These are phyloP conservation scores for Tylopilus sp. DNA, from an alignment of 768 basidiomycete species.

Conservation along the genomic window DNA sequence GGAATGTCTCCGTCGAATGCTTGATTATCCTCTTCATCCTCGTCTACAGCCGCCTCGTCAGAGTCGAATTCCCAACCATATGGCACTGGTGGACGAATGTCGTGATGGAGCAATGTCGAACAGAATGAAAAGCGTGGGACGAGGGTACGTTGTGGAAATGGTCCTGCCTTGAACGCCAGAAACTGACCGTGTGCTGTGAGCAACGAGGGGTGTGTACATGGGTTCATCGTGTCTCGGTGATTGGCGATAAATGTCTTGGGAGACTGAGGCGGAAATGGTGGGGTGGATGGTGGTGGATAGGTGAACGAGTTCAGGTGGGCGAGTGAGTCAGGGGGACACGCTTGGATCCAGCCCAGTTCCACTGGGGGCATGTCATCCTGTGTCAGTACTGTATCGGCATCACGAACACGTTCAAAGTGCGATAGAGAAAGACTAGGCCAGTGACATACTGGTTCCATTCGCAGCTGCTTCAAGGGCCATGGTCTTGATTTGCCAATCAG, in stretches of 20 bases:
- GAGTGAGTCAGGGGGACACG: constrained; percentile 22
- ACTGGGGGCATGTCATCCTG: constrained; percentile 34
- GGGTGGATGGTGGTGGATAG: constrained; percentile 14
- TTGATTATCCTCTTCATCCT: neutral
- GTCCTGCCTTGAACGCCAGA: constrained; percentile 46
- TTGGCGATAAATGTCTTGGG: constrained; percentile 36
- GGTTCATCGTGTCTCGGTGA: constrained; percentile 36
- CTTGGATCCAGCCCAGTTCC: constrained; percentile 22
- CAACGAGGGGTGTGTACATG: constrained; percentile 36
- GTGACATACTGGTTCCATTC: constrained; percentile 26
- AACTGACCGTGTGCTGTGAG: constrained; percentile 48
- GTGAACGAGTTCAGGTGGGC: constrained; percentile 30
- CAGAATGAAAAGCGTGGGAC: constrained; percentile 54
- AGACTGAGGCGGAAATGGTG: neutral
- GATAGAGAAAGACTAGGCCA: neutral
- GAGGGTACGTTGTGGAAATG: constrained; percentile 38
- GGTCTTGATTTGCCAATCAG: constrained; percentile 21
- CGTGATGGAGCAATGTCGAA: constrained; percentile 48
- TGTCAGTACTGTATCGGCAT: constrained; percentile 23
- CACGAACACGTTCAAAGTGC: neutral
- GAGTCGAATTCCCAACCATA: constrained; percentile 47
- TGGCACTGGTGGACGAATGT: constrained; percentile 49
- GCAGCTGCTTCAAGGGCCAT: constrained; percentile 28
- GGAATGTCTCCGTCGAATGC: constrained; percentile 47
- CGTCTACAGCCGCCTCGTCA: neutral